Base-by-base conservation (phyloP, 2,329 filamentous ascomycete species). In the Pestalotiopsis sp. region DNA sequence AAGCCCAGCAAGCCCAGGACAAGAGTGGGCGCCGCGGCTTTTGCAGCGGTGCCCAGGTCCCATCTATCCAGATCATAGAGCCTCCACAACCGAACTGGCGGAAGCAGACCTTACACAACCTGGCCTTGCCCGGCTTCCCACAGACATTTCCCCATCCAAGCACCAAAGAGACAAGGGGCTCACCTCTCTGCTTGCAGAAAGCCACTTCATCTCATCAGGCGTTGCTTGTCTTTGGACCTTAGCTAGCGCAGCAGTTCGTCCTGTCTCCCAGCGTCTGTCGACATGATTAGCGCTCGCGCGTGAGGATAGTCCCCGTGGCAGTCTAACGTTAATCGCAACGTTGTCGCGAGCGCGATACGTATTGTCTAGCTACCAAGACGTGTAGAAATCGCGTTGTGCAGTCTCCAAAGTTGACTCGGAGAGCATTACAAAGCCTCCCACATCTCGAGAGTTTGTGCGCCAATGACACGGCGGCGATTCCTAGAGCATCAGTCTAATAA, bases 391-490 rank as follows among this genome's bases (percentile, higher is more conserved):
- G 31, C 2, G 7, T 36, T 36, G 31, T 36, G 31, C 31, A 9
- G 31, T 36, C 31, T 36, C 31, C 31, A 36, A 36, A 36, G 31
- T 36, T 36, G 31, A 36, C 45, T 52, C 45, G 45, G 45, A 52
- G 17, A 62, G 27, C 61, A 64, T 64, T 39, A 64, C 61, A 36
- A 63, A 58, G 49, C 38, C 58, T 67, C 59, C 59, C 41, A 38
- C 57, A 52, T 25, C 27, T 60, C 31, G 45, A 52, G 39, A 45
- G 13, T 66, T 60, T 27, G 41, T 39, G 59, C 66, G 59, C 66
- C 66, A 67, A 67, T 67, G 38, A 58, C 66, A 63, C 25, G 13
- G 52, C 64, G 49, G 14, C 64, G 49, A 66, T 56, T 66, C 66
- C 17, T 38, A 66, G 52, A 59, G 56, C 17, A 41, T 49, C 20